These are phyloP conservation scores for Gardenia jasminoides DNA, from an alignment of 257 asterid genomes.

Conservation along the genomic window DNA sequence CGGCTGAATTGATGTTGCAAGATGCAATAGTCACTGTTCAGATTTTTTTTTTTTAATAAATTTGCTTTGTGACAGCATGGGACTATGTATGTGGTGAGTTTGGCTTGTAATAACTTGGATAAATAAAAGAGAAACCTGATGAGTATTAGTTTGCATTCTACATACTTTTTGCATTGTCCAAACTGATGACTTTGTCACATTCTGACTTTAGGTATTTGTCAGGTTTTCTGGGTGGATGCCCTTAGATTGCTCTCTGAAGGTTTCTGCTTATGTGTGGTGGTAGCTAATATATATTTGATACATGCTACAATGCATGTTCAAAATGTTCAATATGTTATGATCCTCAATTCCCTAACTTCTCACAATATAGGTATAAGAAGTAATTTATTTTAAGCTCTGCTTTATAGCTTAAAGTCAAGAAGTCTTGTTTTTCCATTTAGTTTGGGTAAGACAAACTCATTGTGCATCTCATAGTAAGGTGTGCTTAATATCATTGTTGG, in stretches of 20 bases:
- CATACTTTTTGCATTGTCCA: not conserved
- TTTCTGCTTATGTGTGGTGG: not conserved
- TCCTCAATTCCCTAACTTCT: not conserved
- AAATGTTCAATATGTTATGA: not conserved
- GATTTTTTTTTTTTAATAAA: too few species aligned
- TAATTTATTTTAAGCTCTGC: not conserved
- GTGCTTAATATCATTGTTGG: not conserved
- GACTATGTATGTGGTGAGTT: not conserved
- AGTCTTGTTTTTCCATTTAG: not conserved
- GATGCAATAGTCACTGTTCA: not conserved
- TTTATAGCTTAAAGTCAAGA: not conserved
- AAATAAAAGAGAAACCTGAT: not conserved
- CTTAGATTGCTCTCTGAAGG: not conserved
- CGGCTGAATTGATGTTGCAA: too few species aligned
- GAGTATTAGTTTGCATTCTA: not conserved
- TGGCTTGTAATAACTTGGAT: not conserved
- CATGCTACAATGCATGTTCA: not conserved
- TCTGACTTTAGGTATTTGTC: not conserved
- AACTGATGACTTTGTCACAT: not conserved
- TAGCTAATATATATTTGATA: not conserved
- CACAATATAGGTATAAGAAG: not conserved
- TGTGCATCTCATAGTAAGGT: not conserved
- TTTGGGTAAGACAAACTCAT: not conserved
- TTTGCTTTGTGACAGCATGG: not conserved
- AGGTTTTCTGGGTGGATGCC: not conserved